phyloP scores from a whole-genome alignment of 345 rosid species.

The Boechera retrofracta region DNA sequence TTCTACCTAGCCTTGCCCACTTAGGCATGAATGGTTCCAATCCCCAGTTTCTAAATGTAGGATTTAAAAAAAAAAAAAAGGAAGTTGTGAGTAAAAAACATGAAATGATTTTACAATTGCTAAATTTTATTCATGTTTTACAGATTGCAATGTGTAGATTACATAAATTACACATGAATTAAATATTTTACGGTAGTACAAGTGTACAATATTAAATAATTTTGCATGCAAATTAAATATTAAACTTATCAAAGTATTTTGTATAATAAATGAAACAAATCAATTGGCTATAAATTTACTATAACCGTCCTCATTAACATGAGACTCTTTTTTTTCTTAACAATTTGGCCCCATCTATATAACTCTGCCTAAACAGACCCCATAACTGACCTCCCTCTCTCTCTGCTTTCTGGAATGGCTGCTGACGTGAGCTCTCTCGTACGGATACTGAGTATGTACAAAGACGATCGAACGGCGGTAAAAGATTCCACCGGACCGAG shows the following conservation, averaged over 20 bases:
- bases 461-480: conserved; percentile 47
- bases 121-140: neutral
- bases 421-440: conserved; percentile 64
- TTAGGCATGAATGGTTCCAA: neutral
- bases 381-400: conserved; percentile 20
- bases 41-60: neutral
- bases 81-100: neutral
- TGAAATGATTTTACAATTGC: neutral
- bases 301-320: conserved; percentile 32
- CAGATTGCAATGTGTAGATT: neutral
- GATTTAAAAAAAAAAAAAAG: neutral
- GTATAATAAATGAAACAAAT: conserved; percentile 26
- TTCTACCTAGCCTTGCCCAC: conserved; percentile 1
- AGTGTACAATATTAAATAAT: neutral
- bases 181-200: neutral
- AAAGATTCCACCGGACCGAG: conserved; percentile 44
- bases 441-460: conserved; percentile 49
- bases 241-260: neutral
- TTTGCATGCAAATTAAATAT: neutral
- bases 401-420: conserved; percentile 48
- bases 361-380: conserved; percentile 17
- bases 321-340: neutral
- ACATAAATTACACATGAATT: neutral
- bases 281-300: conserved; percentile 1
- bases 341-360: conserved; percentile 37